Evolutionary conservation across 2,329 filamentous ascomycete genomes (phyloP).

Genomic region (Aspergillus neoniger): DNA sequence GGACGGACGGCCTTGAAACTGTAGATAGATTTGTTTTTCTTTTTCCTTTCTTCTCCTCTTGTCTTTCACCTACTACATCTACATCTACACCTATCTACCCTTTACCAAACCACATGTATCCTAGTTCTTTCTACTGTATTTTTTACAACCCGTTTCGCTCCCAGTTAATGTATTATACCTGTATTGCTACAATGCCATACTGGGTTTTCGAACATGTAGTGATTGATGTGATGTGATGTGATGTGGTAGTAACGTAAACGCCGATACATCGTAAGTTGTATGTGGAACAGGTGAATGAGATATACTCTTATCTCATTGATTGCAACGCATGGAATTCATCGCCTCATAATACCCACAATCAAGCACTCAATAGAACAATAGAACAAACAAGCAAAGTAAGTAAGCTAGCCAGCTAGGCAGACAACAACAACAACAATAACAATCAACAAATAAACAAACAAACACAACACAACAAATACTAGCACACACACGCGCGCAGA

Average conservation of each 20-base stretch:
- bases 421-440: background rate
- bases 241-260: too few species aligned
- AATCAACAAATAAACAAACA: background rate
- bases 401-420: too few species aligned
- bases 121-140: background rate
- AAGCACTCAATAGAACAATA: too few species aligned
- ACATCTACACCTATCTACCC: too few species aligned
- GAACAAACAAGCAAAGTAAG: too few species aligned
- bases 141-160: background rate
- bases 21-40: background rate
- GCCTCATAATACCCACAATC: too few species aligned
- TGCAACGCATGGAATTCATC: too few species aligned
- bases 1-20: background rate
- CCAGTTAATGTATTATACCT: constrained; percentile 5
- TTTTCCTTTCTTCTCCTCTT: too few species aligned
- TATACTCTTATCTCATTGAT: too few species aligned
- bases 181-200: background rate
- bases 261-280: too few species aligned
- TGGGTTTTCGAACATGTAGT: background rate
- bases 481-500: constrained; percentile 4
- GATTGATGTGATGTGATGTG: background rate
- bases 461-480: constrained; percentile 38
- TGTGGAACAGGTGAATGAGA: too few species aligned
- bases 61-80: too few species aligned
- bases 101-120: background rate